Conservation (phyloP, 2,329 filamentous ascomycete species). For the Fusarium foetens region DNA sequence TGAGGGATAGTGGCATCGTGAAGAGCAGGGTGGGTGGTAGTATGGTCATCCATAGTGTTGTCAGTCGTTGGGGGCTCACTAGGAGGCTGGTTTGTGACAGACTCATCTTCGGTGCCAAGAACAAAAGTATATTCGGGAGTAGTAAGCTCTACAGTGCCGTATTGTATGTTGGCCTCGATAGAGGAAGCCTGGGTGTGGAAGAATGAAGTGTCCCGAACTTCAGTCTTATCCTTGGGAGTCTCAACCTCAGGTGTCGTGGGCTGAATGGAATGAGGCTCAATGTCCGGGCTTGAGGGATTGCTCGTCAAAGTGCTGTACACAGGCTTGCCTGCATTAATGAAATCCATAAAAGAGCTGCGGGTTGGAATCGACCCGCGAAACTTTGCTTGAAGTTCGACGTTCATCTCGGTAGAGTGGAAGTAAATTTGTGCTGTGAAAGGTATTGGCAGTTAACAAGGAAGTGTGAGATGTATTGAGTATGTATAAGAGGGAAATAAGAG, state of each 20-base stretch:
- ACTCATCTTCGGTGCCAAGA: neutral
- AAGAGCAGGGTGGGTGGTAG: neutral
- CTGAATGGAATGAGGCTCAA: neutral
- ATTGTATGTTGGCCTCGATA: neutral
- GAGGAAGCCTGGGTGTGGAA: neutral
- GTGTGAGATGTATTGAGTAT: neutral
- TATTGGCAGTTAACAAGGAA: neutral
- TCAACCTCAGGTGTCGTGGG: neutral
- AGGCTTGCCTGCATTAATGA: neutral
- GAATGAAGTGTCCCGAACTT: neutral
- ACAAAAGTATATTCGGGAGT: neutral
- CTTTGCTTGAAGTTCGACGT: conserved; percentile 3
- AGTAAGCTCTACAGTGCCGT: neutral
- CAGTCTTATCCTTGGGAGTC: neutral
- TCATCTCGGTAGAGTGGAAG: neutral
- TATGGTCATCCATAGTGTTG: neutral
- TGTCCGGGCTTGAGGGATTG: neutral
- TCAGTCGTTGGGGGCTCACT: neutral
- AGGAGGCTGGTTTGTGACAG: neutral
- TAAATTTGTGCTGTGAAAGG: neutral
- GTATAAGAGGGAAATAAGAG: neutral
- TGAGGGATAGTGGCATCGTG: neutral
- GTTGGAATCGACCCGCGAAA: neutral
- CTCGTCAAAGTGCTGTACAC: neutral
- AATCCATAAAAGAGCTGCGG: conserved; percentile 7